Percentiles rank a stretch among this genome's conserved stretches.
These are phyloP conservation scores for Lathyrus sativus DNA, from an alignment of 306 rosid species.

Conservation along the genomic window DNA sequence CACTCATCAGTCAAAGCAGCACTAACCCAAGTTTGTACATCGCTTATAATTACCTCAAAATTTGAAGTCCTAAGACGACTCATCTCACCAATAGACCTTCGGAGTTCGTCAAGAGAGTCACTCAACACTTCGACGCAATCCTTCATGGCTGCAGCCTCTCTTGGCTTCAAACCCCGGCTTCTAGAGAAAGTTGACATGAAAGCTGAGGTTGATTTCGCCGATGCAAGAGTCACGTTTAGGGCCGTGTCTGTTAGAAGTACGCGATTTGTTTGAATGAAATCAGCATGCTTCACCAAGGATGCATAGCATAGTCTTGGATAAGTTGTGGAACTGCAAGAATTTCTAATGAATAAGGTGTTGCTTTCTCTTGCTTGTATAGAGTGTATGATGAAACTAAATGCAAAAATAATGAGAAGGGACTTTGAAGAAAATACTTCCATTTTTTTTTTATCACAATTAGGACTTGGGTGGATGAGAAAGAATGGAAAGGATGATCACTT, in stretches of 20 bases:
- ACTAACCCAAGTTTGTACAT: constrained; percentile 79
- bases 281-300: constrained; percentile 65
- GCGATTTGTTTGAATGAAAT: constrained; percentile 55
- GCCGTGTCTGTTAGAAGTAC: constrained; percentile 56
- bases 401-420: constrained; percentile 33
- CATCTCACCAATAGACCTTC: constrained; percentile 61
- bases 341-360: constrained; percentile 58
- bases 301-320: constrained; percentile 67
- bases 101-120: constrained; percentile 58
- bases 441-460: neutral
- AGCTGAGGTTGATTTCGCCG: constrained; percentile 49
- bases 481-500: constrained; percentile 1
- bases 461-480: constrained; percentile 26
- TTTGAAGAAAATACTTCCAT: constrained; percentile 47
- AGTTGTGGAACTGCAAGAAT: constrained; percentile 64
- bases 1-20: constrained; percentile 72
- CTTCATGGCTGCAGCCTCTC: constrained; percentile 57
- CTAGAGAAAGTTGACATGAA: constrained; percentile 43
- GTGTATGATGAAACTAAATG: constrained; percentile 7
- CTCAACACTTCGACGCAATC: constrained; percentile 73
- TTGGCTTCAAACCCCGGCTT: constrained; percentile 42
- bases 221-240: constrained; percentile 58
- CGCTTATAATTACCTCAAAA: constrained; percentile 49
- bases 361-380: constrained; percentile 30
- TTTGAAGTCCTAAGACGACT: constrained; percentile 21